These are phyloP conservation scores for Aleurites moluccanus DNA, from an alignment of 441 rosid genomes.

Conservation along the genomic window DNA sequence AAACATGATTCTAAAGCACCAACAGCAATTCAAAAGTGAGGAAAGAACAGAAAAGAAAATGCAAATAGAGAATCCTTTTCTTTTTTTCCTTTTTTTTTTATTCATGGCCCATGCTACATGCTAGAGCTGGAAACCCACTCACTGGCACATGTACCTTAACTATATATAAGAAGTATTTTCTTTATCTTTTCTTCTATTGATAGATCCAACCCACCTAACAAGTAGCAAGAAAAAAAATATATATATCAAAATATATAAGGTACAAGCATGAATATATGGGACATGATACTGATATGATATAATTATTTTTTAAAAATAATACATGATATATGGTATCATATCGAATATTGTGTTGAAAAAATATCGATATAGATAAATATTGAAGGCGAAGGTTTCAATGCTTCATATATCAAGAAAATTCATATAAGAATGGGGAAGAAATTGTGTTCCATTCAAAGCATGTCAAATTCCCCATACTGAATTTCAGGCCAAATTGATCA, in stretches of 20 bases:
- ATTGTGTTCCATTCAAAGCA: constrained; percentile 32
- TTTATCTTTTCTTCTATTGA: constrained; percentile 2
- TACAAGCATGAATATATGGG: no score
- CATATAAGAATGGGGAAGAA: constrained; percentile 34
- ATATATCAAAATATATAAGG: not conserved
- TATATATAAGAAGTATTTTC: constrained; percentile 10
- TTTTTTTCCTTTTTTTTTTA: constrained; percentile 18
- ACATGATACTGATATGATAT: no score
- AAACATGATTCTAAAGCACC: constrained; percentile 35
- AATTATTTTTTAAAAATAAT: no score
- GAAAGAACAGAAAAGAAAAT: constrained; percentile 3
- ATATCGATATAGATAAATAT: no score
- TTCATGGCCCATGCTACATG: constrained; percentile 53
- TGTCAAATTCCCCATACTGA: constrained; percentile 27
- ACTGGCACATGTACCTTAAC: constrained; percentile 62
- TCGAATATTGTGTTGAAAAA: no score
- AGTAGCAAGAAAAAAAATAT: not conserved
- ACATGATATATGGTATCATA: no score
- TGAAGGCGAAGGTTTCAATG: no score
- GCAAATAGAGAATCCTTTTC: constrained; percentile 25
- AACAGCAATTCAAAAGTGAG: constrained; percentile 21
- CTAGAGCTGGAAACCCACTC: constrained; percentile 84
- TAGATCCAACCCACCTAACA: constrained; percentile 30
- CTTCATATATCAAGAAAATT: constrained; percentile 20
- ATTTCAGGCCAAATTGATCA: constrained; percentile 32